Percentiles rank a stretch among this genome's conserved stretches.
Conservation (phyloP, 2,329 filamentous ascomycete species). For the Aureobasidium sp. region DNA sequence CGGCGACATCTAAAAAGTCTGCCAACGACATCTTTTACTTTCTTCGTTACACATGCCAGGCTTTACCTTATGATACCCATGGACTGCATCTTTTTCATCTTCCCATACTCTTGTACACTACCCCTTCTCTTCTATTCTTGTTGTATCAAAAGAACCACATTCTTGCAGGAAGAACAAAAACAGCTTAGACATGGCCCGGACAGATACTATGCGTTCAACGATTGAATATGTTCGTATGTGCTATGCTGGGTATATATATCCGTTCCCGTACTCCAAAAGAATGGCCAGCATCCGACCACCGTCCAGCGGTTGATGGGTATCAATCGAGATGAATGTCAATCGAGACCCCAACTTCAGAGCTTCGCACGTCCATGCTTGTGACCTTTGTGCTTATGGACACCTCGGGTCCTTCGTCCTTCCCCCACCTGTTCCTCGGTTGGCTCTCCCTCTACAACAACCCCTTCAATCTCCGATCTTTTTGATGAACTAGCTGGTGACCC, state of each 20-base stretch:
- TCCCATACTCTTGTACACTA: not conserved
- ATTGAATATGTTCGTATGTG: not conserved
- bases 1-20: slow-evolving; percentile 17
- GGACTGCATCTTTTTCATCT: not conserved
- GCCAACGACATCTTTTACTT: not conserved
- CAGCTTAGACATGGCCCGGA: not conserved
- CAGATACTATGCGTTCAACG: not conserved
- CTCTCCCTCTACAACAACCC: not conserved
- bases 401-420: not conserved
- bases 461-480: not conserved
- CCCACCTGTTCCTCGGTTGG: not conserved
- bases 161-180: not conserved
- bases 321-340: not conserved
- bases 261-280: not conserved
- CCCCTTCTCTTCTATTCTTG: no score
- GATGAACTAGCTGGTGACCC: slow-evolving; percentile 15
- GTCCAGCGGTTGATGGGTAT: not conserved
- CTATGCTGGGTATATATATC: not conserved
- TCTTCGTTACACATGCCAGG: not conserved
- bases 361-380: not conserved
- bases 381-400: not conserved
- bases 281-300: not conserved
- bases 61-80: not conserved
- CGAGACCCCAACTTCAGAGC: not conserved
- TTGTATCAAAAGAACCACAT: not conserved